Percentiles rank a stretch among this genome's conserved stretches.
These are phyloP conservation scores for Groenewaldozyma salmanticensis DNA, from an alignment of 805 yeast genomes.

Conservation along the genomic window DNA sequence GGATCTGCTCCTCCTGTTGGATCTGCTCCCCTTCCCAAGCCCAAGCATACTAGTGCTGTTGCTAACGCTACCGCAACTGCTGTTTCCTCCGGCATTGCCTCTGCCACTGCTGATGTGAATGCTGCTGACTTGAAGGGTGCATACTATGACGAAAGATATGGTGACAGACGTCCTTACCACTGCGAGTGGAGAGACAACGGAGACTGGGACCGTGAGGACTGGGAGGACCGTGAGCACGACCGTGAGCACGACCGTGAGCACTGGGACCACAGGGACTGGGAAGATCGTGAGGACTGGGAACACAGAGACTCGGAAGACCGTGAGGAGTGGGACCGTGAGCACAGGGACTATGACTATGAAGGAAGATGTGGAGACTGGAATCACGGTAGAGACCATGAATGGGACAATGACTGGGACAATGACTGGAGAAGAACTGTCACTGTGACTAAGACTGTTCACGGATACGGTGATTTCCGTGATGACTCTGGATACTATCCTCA, in stretches of 20 bases:
- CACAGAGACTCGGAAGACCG: background rate
- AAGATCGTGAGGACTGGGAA: constrained; percentile 1
- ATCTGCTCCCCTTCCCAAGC: background rate
- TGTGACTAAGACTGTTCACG: too few relatives aligned
- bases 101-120: background rate
- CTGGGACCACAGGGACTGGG: constrained; percentile 1
- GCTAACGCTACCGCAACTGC: background rate
- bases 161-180: background rate
- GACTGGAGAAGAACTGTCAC: too few relatives aligned
- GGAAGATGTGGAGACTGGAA: too few relatives aligned
- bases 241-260: background rate
- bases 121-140: too few relatives aligned
- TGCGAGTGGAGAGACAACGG: background rate
- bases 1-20: background rate
- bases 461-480: too few relatives aligned
- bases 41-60: background rate
- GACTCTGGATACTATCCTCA: too few relatives aligned
- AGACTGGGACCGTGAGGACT: background rate
- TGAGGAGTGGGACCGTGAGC: background rate
- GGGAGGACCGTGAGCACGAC: constrained; percentile 1
- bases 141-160: too few relatives aligned
- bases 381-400: background rate
- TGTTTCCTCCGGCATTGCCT: background rate
- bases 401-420: background rate
- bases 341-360: background rate